A percentile compares a stretch with the other conserved stretches of the same genome.
Evolutionary conservation across 2,329 filamentous ascomycete species (phyloP).

Genomic region (Aspergillus sp.): DNA sequence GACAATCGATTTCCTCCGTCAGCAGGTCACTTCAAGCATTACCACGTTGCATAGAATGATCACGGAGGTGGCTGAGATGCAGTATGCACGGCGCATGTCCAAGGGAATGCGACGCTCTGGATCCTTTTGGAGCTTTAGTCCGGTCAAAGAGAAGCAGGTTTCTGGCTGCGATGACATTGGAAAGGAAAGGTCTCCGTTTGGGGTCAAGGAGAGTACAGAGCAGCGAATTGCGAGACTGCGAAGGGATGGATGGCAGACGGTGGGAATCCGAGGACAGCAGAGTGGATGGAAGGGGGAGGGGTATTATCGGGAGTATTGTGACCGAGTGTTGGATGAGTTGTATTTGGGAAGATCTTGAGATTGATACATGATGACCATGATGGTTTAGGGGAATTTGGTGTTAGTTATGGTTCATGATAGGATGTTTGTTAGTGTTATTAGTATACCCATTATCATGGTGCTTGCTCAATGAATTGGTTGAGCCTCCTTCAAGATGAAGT

Average conservation of each 20-base stretch:
- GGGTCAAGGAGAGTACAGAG: background rate
- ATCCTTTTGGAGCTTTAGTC: conserved; percentile 45
- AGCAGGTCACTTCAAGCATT: conserved; percentile 32
- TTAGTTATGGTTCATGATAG: background rate
- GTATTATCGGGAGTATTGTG: background rate
- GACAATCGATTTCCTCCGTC: conserved; percentile 26
- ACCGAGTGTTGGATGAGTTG: background rate
- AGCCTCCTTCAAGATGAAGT: too few species aligned
- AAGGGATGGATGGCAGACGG: background rate
- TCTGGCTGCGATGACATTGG: background rate
- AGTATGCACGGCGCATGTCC: conserved; percentile 27
- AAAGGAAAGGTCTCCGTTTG: background rate
- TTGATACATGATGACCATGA: background rate
- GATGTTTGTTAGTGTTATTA: background rate
- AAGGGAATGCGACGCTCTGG: conserved; percentile 31
- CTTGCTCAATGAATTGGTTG: too few species aligned
- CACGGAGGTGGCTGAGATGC: conserved; percentile 25
- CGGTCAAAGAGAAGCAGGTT: conserved; percentile 19
- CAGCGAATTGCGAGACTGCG: background rate
- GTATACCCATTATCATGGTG: too few species aligned
- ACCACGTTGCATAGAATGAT: conserved; percentile 29
- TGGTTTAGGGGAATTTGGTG: background rate
- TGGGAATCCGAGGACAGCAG: background rate
- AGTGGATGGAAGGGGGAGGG: background rate
- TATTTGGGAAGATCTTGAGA: background rate